Base-by-base conservation (phyloP, 768 basidiomycete genomes). In the Tulasnella sp. region DNA sequence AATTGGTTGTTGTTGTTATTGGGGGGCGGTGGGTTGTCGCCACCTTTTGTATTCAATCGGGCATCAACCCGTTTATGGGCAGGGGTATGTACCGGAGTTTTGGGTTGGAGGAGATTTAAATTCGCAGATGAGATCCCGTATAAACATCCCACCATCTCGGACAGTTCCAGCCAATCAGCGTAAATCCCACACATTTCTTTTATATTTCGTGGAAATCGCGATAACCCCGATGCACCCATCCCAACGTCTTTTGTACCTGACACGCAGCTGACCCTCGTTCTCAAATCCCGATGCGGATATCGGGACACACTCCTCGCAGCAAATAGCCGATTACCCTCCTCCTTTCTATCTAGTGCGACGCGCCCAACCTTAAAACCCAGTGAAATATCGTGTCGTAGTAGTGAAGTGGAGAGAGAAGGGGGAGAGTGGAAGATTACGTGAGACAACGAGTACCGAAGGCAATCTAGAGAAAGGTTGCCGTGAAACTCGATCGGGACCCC, bases 41-140 rank as follows among this genome's bases (percentile, higher is more conserved):
- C 58, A 64, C 58, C 58, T 64, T 64, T 64, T 64, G 58, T 64
- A 64, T 64, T 64, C 58, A 64, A 64, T 64, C 58, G 58, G 58
- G 58, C 31, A 64, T 25, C 58, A 64, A 64, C 12, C 58, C 29
- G 54, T 5, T 25, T 64, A 64, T 34, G 31, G 25, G 25, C 31
- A 34, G 58, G 54, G 58, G 58, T 34, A 15, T 3, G 58, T 64
- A 34, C 58, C 58, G 11, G 15, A 34, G 58, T 64, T 11, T 64
- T 64, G 58, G 58, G 58, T 14, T 3, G 15, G 58, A 64, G 58
- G 58, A 64, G 58, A 64, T 64, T 64, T 34, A 64, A 34, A 64
- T 64, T 64, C 31, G 58, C 58, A 64, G 58, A 64, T 64, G 58
- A 64, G 58, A 64, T 64, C 58, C 58, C 8, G 14, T 34, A 64